Evolutionary conservation across 176 grass and related monocot species (phyloP), one percentile per base, ranked within the genome.

Genomic region (Phragmites australis): DNA sequence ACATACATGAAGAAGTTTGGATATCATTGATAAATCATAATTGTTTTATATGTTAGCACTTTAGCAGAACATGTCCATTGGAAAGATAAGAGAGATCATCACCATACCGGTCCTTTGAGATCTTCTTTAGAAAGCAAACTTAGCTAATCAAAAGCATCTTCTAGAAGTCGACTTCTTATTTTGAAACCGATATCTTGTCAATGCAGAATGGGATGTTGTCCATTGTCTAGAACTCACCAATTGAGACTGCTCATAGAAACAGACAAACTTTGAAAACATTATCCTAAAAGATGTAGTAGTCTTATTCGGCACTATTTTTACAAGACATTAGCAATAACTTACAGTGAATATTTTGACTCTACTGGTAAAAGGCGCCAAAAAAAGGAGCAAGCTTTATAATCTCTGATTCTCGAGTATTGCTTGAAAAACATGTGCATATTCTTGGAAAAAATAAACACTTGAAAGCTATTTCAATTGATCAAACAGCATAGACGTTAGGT

Each of bases 331-430:
- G 17, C 17, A 78, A 78, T 64, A 41, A 67, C 89, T 78, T 95
- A 99, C 92, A 48, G 84, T 88, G 79, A 95, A 99, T 84, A 99
- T 95, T 82, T 89, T 95, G 67, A 99, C 96, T 83, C 96, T 93
- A 51, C 84, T 90, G 46, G 88, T 99, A 87, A 94, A 99, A 53
- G 96, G 96, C 21, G 92, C 92, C 81, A 99, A 82, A 75, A 75
- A 99, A 99, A 18, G 92, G 96, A 85, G 96, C 88, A 83, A 93
- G 90, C 60, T 95, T 93, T 60, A 99, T 88, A 71, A 94, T 91
- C 63, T 99, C 96, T 63, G 88, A 91, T 47, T 92, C 96, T 82
- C 92, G 88, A 83, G 90, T 91, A 60, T 85, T 17, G 90, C 92
- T 92, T 99, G 72, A 60, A 69, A 69, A 87, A 55, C 19, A 72